Evolutionary conservation across 1,284 basidiomycete species (phyloP).

Genomic region (Somion occarium): DNA sequence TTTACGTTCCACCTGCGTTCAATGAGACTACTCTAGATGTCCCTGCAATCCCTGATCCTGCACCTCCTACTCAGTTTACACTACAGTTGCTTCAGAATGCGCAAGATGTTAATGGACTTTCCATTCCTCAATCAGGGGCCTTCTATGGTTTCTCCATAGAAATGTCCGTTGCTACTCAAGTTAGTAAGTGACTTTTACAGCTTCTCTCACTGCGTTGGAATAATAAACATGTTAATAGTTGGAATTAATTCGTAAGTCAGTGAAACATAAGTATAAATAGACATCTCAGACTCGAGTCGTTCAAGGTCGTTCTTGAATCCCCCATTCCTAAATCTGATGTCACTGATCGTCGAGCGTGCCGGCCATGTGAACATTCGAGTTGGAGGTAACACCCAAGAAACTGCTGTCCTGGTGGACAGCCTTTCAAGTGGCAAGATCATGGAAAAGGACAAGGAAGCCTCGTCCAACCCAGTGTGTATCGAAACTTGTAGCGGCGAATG

Average conservation of each 20-base stretch:
- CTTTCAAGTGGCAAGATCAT: slow-evolving; percentile 41
- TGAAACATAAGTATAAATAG: not conserved
- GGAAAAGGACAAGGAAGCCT: slow-evolving; percentile 49
- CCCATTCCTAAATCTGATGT: slow-evolving; percentile 67
- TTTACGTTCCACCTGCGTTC: slow-evolving; percentile 13
- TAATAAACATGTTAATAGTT: slow-evolving; percentile 7
- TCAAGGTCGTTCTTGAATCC: slow-evolving; percentile 42
- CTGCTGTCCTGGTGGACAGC: slow-evolving; percentile 41
- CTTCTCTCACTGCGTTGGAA: not conserved
- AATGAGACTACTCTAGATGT: slow-evolving; percentile 17
- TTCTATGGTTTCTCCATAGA: slow-evolving; percentile 73
- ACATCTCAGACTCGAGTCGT: not conserved
- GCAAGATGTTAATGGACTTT: slow-evolving; percentile 31
- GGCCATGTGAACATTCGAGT: slow-evolving; percentile 58
- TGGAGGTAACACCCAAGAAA: slow-evolving; percentile 72
- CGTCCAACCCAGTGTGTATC: slow-evolving; percentile 46
- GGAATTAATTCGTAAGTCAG: slow-evolving; percentile 8
- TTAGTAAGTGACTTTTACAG: slow-evolving; percentile 41
- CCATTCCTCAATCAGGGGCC: slow-evolving; percentile 51
- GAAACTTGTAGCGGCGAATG: slow-evolving; percentile 37
- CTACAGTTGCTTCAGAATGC: slow-evolving; percentile 21
- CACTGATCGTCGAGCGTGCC: slow-evolving; percentile 49
- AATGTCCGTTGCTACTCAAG: slow-evolving; percentile 62
- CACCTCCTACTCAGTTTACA: slow-evolving; percentile 20
- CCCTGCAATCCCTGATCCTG: slow-evolving; percentile 19